phyloP scores from a whole-genome alignment of 352 stramenopile species.

The Phytophthora colocasiae region DNA sequence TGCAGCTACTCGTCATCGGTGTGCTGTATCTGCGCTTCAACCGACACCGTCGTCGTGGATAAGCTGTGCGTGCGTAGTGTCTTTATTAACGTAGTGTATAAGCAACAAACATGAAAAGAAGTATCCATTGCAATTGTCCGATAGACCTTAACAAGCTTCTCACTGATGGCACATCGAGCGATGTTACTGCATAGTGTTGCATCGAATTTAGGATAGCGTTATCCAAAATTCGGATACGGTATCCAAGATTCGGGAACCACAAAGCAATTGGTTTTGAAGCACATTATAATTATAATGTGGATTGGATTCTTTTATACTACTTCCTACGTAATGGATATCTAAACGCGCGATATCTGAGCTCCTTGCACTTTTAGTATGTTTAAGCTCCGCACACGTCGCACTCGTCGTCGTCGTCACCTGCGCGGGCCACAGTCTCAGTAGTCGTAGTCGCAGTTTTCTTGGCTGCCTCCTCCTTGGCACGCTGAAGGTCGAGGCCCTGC shows the following conservation, averaged over 20 bases:
- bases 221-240: background rate
- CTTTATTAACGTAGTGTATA: constrained; percentile 39
- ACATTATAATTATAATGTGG: constrained; percentile 13
- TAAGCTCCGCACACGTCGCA: constrained; percentile 85
- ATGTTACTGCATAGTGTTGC: constrained; percentile 5
- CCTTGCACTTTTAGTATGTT: background rate
- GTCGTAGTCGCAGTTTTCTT: constrained; percentile 19
- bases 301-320: constrained; percentile 25
- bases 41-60: constrained; percentile 36
- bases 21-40: constrained; percentile 51
- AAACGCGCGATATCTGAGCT: constrained; percentile 3
- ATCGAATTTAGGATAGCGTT: no score
- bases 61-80: constrained; percentile 15
- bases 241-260: background rate
- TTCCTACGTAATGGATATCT: constrained; percentile 30
- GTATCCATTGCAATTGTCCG: no score
- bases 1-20: constrained; percentile 61
- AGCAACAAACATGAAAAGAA: constrained; percentile 9
- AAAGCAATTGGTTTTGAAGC: background rate
- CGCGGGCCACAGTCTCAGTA: constrained; percentile 51
- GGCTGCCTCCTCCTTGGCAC: constrained; percentile 37
- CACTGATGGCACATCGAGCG: background rate
- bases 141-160: no score
- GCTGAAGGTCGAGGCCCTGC: constrained; percentile 75
- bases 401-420: constrained; percentile 75